Percentiles rank a stretch among this genome's conserved stretches.
These are phyloP conservation scores for Erodium maritimum DNA, from an alignment of 345 rosid species.

Conservation along the genomic window DNA sequence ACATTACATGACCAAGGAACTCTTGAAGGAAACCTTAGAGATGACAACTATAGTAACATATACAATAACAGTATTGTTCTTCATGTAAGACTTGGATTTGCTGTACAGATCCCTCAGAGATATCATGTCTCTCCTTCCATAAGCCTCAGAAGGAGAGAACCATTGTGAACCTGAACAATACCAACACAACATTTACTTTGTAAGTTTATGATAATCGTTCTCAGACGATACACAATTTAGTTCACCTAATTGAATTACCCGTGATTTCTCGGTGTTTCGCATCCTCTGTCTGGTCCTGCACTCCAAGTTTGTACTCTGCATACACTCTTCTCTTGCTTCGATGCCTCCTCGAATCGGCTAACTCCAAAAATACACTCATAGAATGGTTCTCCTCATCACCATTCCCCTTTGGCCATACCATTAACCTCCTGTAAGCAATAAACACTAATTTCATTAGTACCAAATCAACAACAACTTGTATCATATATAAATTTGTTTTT, in stretches of 20 bases:
- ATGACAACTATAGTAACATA: background rate
- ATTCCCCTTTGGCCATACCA: background rate
- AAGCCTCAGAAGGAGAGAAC: background rate
- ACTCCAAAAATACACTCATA: background rate
- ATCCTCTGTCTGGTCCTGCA: background rate
- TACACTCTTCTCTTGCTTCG: background rate
- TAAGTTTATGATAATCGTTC: too few species aligned
- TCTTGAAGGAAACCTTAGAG: background rate
- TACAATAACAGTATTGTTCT: background rate
- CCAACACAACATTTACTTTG: too few species aligned
- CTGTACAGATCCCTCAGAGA: background rate
- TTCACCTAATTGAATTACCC: background rate
- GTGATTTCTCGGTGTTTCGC: background rate
- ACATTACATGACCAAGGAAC: background rate
- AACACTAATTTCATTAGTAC: too few species aligned
- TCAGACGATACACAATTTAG: too few species aligned
- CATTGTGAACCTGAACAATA: background rate
- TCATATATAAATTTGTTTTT: too few species aligned
- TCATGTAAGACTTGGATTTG: background rate
- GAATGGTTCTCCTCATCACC: background rate
- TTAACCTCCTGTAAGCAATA: background rate
- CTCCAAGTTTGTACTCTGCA: background rate
- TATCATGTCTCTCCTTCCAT: background rate
- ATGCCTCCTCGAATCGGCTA: background rate
- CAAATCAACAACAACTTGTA: too few species aligned